These are phyloP conservation scores for Fusarium domesticum DNA, from an alignment of 2,329 filamentous ascomycete species.

Conservation along the genomic window DNA sequence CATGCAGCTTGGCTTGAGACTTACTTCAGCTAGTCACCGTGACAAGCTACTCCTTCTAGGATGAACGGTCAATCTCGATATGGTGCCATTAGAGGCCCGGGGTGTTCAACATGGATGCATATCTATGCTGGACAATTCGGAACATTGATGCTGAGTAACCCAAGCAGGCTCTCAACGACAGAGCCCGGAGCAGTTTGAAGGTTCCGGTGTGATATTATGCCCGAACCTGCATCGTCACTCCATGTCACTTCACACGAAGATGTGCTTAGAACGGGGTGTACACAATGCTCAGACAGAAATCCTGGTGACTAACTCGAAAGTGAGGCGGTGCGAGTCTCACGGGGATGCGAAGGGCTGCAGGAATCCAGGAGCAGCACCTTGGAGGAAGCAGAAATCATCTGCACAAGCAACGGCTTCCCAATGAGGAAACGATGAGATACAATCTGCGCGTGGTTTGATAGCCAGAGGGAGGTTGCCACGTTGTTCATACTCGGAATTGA, in stretches of 20 bases:
- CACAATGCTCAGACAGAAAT: conserved; percentile 6
- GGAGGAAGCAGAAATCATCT: conserved; percentile 4
- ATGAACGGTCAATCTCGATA: neutral
- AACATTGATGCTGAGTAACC: conserved; percentile 1
- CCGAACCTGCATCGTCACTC: conserved; percentile 16
- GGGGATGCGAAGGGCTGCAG: conserved; percentile 16
- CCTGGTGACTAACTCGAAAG: conserved; percentile 6
- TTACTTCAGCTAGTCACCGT: neutral
- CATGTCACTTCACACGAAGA: conserved; percentile 6
- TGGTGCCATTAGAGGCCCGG: neutral
- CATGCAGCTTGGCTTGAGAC: neutral
- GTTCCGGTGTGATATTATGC: conserved; percentile 19
- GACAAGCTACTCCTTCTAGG: neutral
- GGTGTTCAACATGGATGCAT: neutral
- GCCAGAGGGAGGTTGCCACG: conserved; percentile 31
- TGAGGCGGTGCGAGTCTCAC: conserved; percentile 20
- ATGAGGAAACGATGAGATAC: conserved; percentile 15
- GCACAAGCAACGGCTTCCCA: conserved; percentile 7
- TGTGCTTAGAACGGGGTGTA: conserved; percentile 10
- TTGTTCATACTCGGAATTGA: conserved; percentile 18
- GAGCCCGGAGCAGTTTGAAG: conserved; percentile 2
- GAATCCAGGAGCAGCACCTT: conserved; percentile 10
- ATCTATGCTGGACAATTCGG: neutral
- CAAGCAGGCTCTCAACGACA: conserved; percentile 3
- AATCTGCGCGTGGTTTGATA: conserved; percentile 13